Evolutionary conservation across 2,329 filamentous ascomycete species (phyloP).

Genomic region (Colletotrichum viniferum): DNA sequence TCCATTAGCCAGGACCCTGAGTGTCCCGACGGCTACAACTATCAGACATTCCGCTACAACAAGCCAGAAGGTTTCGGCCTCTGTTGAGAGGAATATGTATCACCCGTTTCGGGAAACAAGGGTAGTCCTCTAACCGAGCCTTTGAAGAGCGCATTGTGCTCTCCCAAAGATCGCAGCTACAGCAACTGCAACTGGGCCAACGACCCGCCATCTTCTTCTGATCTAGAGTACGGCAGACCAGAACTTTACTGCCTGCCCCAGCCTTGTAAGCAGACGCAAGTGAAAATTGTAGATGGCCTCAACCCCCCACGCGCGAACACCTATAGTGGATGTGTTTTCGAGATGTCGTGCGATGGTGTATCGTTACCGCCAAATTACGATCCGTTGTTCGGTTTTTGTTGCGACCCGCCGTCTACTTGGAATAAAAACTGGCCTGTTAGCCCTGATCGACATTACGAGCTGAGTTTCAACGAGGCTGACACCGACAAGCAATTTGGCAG

Average conservation of each 20-base stretch:
- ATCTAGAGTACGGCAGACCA: not conserved
- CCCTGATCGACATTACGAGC: constrained; percentile 27
- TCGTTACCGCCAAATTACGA: not conserved
- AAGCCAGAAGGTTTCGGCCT: not conserved
- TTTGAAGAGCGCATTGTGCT: constrained; percentile 22
- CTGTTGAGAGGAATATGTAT: not conserved
- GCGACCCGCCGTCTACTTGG: not conserved
- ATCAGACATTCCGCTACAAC: not conserved
- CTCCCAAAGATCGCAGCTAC: constrained; percentile 4
- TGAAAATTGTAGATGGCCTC: constrained; percentile 12
- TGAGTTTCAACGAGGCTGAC: constrained; percentile 18
- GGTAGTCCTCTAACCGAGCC: not conserved
- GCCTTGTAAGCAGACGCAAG: not conserved
- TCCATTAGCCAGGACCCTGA: not conserved
- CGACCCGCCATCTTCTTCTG: not conserved
- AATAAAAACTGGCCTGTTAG: constrained; percentile 28
- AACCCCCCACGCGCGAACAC: constrained; percentile 1
- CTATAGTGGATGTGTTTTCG: not conserved
- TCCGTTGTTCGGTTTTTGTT: not conserved
- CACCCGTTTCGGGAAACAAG: not conserved
- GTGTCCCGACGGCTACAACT: not conserved
- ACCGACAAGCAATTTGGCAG: constrained; percentile 22
- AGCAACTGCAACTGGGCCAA: constrained; percentile 17
- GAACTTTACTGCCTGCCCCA: not conserved
- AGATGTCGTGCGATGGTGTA: not conserved